These are phyloP conservation scores for Globisporangium recalcitrans DNA, from an alignment of 352 stramenopile species.

Conservation along the genomic window DNA sequence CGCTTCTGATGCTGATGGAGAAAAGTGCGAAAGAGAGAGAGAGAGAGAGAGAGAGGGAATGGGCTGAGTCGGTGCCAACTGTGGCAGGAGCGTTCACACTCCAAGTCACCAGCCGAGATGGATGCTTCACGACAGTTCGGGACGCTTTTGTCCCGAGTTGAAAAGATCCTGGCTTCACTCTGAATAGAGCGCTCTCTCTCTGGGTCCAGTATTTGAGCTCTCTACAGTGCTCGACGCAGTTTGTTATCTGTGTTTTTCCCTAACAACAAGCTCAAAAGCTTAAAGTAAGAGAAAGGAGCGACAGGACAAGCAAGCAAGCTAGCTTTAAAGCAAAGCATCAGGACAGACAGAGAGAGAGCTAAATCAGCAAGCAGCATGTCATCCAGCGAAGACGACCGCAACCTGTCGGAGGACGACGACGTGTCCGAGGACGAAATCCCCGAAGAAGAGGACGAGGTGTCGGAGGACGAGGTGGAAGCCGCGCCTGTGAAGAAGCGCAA, in stretches of 20 bases:
- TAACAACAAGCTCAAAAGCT: background rate
- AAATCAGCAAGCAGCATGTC: constrained; percentile 42
- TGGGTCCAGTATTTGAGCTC: background rate
- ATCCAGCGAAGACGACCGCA: constrained; percentile 84
- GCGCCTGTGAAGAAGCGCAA: constrained; percentile 76
- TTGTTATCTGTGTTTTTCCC: background rate
- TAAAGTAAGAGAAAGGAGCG: background rate
- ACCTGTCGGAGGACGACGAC: constrained; percentile 54
- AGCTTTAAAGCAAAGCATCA: background rate
- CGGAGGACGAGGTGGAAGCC: constrained; percentile 40
- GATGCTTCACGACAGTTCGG: background rate
- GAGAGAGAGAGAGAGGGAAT: background rate
- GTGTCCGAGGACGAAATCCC: constrained; percentile 62
- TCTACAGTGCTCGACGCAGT: background rate
- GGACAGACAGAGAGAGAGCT: background rate
- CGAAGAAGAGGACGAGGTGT: constrained; percentile 51
- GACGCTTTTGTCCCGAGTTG: background rate
- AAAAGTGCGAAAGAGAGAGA: constrained; percentile 3
- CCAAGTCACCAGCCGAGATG: background rate
- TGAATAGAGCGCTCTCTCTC: background rate
- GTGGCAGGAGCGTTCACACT: background rate
- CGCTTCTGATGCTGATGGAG: constrained; percentile 4
- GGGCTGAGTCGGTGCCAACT: background rate
- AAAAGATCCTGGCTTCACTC: background rate
- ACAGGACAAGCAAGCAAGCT: constrained; percentile 1